phyloP scores from a whole-genome alignment of 2,329 filamentous ascomycete species.

The Phialocephala sp. region DNA sequence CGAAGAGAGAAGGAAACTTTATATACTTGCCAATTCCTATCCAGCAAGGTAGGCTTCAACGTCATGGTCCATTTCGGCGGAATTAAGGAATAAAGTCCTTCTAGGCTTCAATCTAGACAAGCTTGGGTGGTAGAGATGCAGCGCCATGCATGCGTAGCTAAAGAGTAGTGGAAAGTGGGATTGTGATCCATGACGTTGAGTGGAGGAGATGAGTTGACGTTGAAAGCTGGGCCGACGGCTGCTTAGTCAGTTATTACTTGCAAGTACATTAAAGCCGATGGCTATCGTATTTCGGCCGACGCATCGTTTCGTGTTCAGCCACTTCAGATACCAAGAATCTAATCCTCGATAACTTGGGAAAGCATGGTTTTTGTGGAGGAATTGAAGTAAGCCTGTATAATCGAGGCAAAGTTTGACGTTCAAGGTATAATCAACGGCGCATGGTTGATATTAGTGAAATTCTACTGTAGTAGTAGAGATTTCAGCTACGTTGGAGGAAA shows the following conservation, averaged over 20 bases:
- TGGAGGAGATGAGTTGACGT: not conserved
- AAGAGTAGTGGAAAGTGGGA: not conserved
- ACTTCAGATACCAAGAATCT: not conserved
- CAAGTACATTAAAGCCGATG: not conserved
- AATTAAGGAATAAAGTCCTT: slow-evolving; percentile 9
- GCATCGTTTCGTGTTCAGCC: not conserved
- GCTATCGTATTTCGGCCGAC: slow-evolving; percentile 1
- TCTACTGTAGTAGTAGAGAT: too few relatives aligned
- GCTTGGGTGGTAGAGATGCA: not conserved
- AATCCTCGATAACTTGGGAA: not conserved
- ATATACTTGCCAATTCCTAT: slow-evolving; percentile 2
- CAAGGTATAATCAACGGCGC: too few relatives aligned
- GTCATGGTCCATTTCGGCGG: not conserved
- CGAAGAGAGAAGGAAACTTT: slow-evolving; percentile 11
- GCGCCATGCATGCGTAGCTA: not conserved
- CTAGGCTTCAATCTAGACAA: not conserved
- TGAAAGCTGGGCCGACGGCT: not conserved
- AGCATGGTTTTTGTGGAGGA: too few relatives aligned
- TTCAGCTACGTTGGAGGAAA: too few relatives aligned
- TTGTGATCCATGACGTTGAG: slow-evolving; percentile 3
- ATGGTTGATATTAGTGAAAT: too few relatives aligned
- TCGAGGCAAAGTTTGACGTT: too few relatives aligned
- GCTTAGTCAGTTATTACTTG: not conserved
- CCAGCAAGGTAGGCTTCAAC: not conserved
- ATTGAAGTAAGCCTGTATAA: too few relatives aligned